Evolutionary conservation across 2,329 filamentous ascomycete species (phyloP).

Genomic region (Neopestalotiopsis sp.): DNA sequence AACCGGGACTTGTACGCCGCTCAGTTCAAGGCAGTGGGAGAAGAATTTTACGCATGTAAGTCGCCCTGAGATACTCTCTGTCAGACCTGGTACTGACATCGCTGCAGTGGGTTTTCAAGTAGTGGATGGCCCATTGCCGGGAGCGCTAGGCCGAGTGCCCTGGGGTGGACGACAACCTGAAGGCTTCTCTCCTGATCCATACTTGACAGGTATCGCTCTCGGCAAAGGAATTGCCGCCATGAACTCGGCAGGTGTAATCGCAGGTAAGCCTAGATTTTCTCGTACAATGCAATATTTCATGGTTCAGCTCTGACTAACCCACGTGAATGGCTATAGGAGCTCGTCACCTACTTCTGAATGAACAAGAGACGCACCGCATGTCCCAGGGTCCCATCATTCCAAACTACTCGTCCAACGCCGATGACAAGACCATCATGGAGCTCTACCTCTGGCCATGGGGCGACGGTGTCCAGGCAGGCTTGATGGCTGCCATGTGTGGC

Average conservation of each 20-base stretch:
- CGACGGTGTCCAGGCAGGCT: conserved; percentile 27
- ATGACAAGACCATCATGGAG: conserved; percentile 33
- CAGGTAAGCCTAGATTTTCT: neutral
- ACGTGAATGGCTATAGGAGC: neutral
- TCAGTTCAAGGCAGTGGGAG: conserved; percentile 25
- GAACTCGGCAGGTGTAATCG: conserved; percentile 13
- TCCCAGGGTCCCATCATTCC: neutral
- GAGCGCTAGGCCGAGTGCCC: conserved; percentile 17
- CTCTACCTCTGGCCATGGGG: conserved; percentile 31
- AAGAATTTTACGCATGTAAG: conserved; percentile 24
- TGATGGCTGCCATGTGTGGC: conserved; percentile 31
- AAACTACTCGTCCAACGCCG: conserved; percentile 24
- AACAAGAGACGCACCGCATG: conserved; percentile 24
- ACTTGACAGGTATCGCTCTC: conserved; percentile 5
- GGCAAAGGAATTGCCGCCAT: conserved; percentile 9
- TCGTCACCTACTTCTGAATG: conserved; percentile 22
- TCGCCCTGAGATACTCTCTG: rapidly evolving
- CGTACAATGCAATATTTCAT: too few relatives aligned
- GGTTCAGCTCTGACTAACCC: neutral
- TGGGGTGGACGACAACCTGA: conserved; percentile 10
- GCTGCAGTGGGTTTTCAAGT: conserved; percentile 19
- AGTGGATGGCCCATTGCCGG: conserved; percentile 22
- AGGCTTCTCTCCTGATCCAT: conserved; percentile 13
- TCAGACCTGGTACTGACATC: neutral
- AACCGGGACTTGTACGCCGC: conserved; percentile 23